Evolutionary conservation across 495 filamentous ascomycete genomes (phyloP), one percentile per base, ranked within the genome.

Genomic region (Astrocystis sublimbata): DNA sequence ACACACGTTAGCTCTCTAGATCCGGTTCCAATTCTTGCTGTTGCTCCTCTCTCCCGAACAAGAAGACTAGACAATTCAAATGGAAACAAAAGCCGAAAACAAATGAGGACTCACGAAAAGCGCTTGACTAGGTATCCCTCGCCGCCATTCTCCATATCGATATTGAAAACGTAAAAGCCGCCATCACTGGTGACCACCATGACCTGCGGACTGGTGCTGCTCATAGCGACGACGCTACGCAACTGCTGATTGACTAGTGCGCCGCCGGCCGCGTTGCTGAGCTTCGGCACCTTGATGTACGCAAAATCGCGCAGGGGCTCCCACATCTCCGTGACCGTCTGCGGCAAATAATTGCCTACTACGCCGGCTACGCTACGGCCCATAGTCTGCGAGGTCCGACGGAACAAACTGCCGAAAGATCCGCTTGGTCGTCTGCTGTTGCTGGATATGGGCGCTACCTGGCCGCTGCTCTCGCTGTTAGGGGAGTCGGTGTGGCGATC

Each of bases 111-210:
- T 73, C 77, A 92, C 89, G 89, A 91, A 57, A 91, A 96, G 72
- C 96, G 92, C 71, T 96, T 96, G 35, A 91, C 86, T 63, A 98
- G 73, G 26, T 87, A 89, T 2, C 96, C 94, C 76, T 98, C 94
- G n/a, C 94, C 94, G 33, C 94, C 94, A 63, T 89, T 91, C 51
- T 96, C 92, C 81, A 98, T 83, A 71, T 98, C 93, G 41, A 98
- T 92, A 61, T 89, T 93, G 73, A 91, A 98, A 15, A 98, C 90
- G 65, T 93, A 97, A 68, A 96, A 98, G 23, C 87, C 87, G 13
- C 94, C 94, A 71, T 98, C 96, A 64, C 89, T 96, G 2, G 94
- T 98, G 12, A 97, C 96, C 1, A 98, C 91, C 93, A 98, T 97
- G 28, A 98, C 90, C 67, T 97, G 92, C 0, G 96, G 94, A 12